Base-by-base conservation (phyloP, 352 stramenopile genomes). In the Pythium periplocum region DNA sequence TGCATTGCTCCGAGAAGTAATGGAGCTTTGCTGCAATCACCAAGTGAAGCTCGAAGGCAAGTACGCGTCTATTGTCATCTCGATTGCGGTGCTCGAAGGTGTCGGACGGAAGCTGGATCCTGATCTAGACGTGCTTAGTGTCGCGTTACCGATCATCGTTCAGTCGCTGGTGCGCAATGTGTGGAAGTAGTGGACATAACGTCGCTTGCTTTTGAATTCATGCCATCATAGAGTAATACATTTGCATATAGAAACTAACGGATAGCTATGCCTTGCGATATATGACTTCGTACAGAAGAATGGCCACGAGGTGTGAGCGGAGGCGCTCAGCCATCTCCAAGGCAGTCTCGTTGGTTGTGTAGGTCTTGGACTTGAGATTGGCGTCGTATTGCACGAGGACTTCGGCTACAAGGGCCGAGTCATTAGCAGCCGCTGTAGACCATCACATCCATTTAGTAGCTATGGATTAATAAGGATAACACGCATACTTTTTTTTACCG, bases 31-130 rank as follows among this genome's bases (percentile, higher is more conserved):
- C 46, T 96, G 93, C 59, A 74, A 68, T 4, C 83, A 98, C 56
- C 78, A 96, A 55, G 95, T 98, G 5, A 93, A 96, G 58, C 73
- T 98, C 17, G 92, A 98, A 62, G 81, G 88, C 43, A 92, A 95
- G 33, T 98, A 98, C 61, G 83, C 97, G 41, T 97, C 95, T 51
- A 95, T 96, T 48, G 88, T 96, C 17, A 80, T 98, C 41, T 96
- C 91, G 4, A 95, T 98, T 53, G 93, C 93, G 42, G 95, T 98
- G 48, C 84, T 98, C 45, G 94, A 98, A 62, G 92, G 88, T 11
- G 78, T 98, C 35, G 93, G 90, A 0, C 73, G 83, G 7, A 81
- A 91, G 34, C 63, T 98, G 6, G 86, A 98, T 67, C 91, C 91
- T 10, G 85, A 97, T 37, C 87, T 98, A 45, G 71, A 94, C 26